Evolutionary conservation across 768 basidiomycete species (phyloP), one percentile per base, ranked within the genome.

Genomic region (Amanita thiersii): DNA sequence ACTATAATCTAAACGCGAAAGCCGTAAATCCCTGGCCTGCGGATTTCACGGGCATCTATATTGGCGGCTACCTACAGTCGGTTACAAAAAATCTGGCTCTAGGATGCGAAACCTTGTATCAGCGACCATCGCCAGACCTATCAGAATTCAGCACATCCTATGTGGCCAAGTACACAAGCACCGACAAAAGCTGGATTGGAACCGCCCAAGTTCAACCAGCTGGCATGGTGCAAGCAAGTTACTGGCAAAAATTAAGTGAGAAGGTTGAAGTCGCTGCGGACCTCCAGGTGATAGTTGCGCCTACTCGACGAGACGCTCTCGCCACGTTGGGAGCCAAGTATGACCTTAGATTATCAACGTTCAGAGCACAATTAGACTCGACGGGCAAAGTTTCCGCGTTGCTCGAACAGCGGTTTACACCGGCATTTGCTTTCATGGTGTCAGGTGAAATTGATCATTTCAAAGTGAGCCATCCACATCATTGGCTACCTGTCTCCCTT

Each of bases 261-360:
- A 91, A 94, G 64, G 86, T 99, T 9, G 96, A 98, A 47, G 91
- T 93, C n/a, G 94, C 90, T 23, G 90, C 92, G 23, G 94, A 98
- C 52, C 63, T 99, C 44, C 81, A 90, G 57, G 61, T 93, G 29
- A 70, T 92, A 42, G 84, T 85, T 21, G 74, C 81, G 14, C 84
- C 86, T 5, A 69, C 70, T 43, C 82, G 88, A 54, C 72, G 94
- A 52, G 93, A 94, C 56, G 96, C 93, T 8, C 66, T 93, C 37
- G 89, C 94, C 18, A 96, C 93, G 2, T 65, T 97, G 8, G 96
- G 92, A 25, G 92, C 91, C 45, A 97, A 96, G 67, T 99, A 93
- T 57, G 94, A 97, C 58, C 82, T 98, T 51, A 78, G 96, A 42
- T 77, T 88, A 72, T 75, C 93, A 12, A 88, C 88, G 2, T 97